Evolutionary conservation across 148 eudicot genomes (phyloP), one percentile per base, ranked within the genome.

Genomic region (Rhododendron mucronatum): DNA sequence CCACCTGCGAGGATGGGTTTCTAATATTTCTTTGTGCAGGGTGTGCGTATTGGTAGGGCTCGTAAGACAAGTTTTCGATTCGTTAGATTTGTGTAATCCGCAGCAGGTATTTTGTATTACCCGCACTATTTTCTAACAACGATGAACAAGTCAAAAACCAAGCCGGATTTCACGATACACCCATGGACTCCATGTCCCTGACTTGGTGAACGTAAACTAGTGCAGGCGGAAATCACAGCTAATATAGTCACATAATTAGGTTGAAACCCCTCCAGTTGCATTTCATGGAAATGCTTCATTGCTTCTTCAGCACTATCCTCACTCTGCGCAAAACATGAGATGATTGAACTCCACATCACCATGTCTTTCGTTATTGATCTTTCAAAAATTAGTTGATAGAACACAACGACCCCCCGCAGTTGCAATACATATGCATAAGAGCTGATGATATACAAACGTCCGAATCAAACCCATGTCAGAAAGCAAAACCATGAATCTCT

Each of bases 311-410:
- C 83, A 86, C 73, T 48, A 26, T 65, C 77, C 67, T 78, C 86
- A 28, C 77, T 83, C 11, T 85, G 84, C 7, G 92, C 85, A 83
- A 85, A 93, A 81, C 89, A 82, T 28, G 84, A 85, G 39, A 93
- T 91, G 50, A 89, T 84, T n/a, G 92, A 79, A 55, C 89, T 87
- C 95, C 95, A 93, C 90, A 88, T 76, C 74, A 93, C 91, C 41
- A 89, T 50, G 48, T 91, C 93, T 82, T 87, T 90, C 33, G n/a
- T 57, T 50, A 21, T 63, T 15, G 89, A 84, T 87, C 86, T 83
- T 18, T 88, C 81, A 63, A 91, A 89, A 45, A 91, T 78, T 65
- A 47, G 69, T 53, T 82, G 15, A 86, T 86, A 82, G 65, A 23
- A 51, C 16, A 48, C 53, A 86, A 83, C 78, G 75, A 67, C 50